Percentiles rank a stretch among this genome's conserved stretches.
Evolutionary conservation across 192 early-diverging fungal species (phyloP).

Genomic region (Rhizoclosmatium sp.): DNA sequence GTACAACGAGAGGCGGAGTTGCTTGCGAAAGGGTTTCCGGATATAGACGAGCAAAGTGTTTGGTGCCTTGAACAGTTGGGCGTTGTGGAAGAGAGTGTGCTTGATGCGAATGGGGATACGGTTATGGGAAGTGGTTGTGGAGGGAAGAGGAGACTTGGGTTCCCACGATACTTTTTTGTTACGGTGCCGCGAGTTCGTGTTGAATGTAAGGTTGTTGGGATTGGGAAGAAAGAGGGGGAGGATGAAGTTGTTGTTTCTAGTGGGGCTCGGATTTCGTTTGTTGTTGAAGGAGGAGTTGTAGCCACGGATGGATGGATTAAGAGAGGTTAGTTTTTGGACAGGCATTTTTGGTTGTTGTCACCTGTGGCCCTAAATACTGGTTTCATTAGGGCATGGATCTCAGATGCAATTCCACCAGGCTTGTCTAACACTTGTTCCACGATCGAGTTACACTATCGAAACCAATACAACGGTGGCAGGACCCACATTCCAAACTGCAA

Average conservation of each 20-base stretch:
- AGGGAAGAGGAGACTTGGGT: background rate
- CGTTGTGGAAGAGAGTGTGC: background rate
- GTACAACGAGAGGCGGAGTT: background rate
- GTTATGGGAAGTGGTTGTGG: background rate
- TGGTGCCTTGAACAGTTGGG: background rate
- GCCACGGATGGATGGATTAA: background rate
- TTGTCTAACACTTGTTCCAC: background rate
- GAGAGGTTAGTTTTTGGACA: background rate
- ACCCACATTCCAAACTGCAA: background rate
- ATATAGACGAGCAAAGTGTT: conserved; percentile 3
- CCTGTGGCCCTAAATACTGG: no score
- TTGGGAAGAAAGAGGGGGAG: background rate
- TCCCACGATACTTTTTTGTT: conserved; percentile 2
- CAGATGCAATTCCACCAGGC: no score
- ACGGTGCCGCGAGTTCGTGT: background rate
- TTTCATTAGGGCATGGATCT: no score
- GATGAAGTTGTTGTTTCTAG: background rate
- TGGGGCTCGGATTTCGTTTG: background rate
- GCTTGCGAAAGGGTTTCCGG: background rate
- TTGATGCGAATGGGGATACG: background rate
- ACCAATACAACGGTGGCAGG: no score
- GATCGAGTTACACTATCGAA: background rate
- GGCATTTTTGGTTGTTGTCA: background rate
- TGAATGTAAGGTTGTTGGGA: background rate
- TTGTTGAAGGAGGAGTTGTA: background rate